Percentiles rank a stretch among this genome's conserved stretches.
These are phyloP conservation scores for Cryphonectria japonica DNA, from an alignment of 2,329 filamentous ascomycete genomes.

Conservation along the genomic window DNA sequence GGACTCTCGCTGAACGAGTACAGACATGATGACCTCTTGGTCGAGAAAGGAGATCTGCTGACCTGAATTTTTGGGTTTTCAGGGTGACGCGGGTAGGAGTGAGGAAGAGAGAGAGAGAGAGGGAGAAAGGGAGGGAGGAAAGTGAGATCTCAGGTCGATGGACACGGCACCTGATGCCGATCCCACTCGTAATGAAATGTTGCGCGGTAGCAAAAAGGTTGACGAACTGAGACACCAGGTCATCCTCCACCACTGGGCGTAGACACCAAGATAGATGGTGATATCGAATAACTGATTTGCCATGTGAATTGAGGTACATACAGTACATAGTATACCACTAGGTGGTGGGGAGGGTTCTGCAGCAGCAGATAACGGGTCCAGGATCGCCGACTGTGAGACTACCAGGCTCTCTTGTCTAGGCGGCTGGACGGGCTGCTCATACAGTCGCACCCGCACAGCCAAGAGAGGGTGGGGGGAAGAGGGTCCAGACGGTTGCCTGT, in stretches of 20 bases:
- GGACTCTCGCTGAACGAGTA: too few species aligned
- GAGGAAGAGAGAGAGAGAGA: too few species aligned
- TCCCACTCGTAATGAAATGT: constrained; percentile 1
- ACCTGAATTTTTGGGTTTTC: not conserved
- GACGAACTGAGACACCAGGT: constrained; percentile 9
- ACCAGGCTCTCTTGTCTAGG: not conserved
- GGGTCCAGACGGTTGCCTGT: not conserved
- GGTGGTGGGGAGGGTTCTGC: too few species aligned
- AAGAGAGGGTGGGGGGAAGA: not conserved
- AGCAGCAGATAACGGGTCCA: not conserved
- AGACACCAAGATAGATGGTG: not conserved
- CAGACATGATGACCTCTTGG: too few species aligned
- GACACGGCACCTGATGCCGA: constrained; percentile 12
- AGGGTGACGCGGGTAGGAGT: not conserved
- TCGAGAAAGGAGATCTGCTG: not conserved
- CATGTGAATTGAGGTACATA: too few species aligned
- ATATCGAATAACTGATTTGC: not conserved
- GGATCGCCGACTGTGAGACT: not conserved
- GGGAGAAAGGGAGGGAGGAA: not conserved
- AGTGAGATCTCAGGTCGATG: constrained; percentile 13
- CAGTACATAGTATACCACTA: too few species aligned
- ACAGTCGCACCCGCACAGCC: constrained; percentile 1
- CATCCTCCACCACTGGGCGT: not conserved
- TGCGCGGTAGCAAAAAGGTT: constrained; percentile 7
- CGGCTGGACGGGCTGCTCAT: not conserved